Evolutionary conservation across 208 protist species (phyloP).

Genomic region (Crithidia bombi): DNA sequence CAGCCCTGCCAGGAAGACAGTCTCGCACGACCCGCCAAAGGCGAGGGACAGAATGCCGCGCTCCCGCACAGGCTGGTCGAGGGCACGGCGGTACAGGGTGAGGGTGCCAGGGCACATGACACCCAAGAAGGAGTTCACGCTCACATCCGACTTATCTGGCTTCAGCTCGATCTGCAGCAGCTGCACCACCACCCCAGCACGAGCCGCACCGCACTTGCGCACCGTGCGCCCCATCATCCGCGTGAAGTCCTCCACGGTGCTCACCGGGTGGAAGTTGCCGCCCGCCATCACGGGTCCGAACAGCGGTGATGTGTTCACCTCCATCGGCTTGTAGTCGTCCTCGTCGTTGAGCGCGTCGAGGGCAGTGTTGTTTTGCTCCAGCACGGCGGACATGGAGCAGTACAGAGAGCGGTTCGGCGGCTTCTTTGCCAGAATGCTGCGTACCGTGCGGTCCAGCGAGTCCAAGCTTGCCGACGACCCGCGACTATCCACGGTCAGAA

Average conservation of each 20-base stretch:
- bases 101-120: conserved; percentile 42
- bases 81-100: conserved; percentile 33
- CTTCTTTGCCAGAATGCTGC: conserved; percentile 40
- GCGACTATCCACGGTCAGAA: conserved; percentile 53
- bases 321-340: conserved; percentile 25
- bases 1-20: conserved; percentile 36
- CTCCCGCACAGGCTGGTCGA: conserved; percentile 23
- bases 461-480: conserved; percentile 50
- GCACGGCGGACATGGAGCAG: conserved; percentile 42
- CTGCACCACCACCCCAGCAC: conserved; percentile 48
- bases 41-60: conserved; percentile 38
- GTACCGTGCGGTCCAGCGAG: conserved; percentile 56
- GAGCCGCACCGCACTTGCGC: conserved; percentile 41
- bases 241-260: conserved; percentile 31
- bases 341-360: conserved; percentile 44
- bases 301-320: conserved; percentile 35
- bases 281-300: conserved; percentile 37
- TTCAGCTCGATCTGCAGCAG: conserved; percentile 38
- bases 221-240: conserved; percentile 36
- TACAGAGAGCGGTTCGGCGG: conserved; percentile 38
- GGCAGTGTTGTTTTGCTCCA: conserved; percentile 26
- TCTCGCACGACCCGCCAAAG: conserved; percentile 44
- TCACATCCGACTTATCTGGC: conserved; percentile 36
- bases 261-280: conserved; percentile 35
- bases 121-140: conserved; percentile 37